Evolutionary conservation across 1,284 basidiomycete species (phyloP).

Genomic region (Tausonia pullulans): DNA sequence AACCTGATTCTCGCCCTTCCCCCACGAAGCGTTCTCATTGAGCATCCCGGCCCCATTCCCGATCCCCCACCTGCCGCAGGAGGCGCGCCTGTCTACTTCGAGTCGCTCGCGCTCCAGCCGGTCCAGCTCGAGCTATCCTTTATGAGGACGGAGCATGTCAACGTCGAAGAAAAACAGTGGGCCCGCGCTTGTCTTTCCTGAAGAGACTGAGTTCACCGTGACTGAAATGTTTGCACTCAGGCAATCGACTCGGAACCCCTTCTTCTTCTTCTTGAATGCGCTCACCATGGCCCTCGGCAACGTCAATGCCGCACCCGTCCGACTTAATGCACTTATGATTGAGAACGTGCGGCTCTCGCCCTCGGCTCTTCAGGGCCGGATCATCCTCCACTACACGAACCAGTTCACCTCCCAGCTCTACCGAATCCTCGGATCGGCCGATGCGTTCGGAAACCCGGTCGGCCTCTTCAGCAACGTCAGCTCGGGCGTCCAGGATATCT

Average conservation of each 20-base stretch:
- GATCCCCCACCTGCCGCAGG: slow-evolving; percentile 58
- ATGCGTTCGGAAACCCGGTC: slow-evolving; percentile 73
- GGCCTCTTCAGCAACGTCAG: slow-evolving; percentile 98
- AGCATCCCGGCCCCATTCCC: slow-evolving; percentile 60
- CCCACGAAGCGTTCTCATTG: slow-evolving; percentile 55
- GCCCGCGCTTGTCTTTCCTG: slow-evolving; percentile 23
- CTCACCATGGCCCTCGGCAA: slow-evolving; percentile 96
- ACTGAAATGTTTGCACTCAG: slow-evolving; percentile 32
- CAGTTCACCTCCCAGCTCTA: slow-evolving; percentile 91
- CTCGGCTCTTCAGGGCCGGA: slow-evolving; percentile 71
- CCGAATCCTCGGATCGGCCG: slow-evolving; percentile 89
- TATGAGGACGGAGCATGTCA: slow-evolving; percentile 89
- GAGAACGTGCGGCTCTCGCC: slow-evolving; percentile 86
- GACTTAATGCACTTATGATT: slow-evolving; percentile 87
- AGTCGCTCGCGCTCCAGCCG: slow-evolving; percentile 93
- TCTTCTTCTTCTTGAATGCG: slow-evolving; percentile 88
- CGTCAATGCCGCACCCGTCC: slow-evolving; percentile 91
- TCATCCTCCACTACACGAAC: slow-evolving; percentile 87
- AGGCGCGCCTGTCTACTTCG: slow-evolving; percentile 84
- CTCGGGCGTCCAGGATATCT: slow-evolving; percentile 96
- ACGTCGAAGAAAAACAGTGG: slow-evolving; percentile 75
- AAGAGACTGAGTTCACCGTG: too few species aligned
- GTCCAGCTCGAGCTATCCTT: slow-evolving; percentile 88
- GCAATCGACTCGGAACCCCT: slow-evolving; percentile 74
- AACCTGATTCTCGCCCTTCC: not conserved